Base-by-base conservation (phyloP, 2,329 filamentous ascomycete genomes). In the Alternaria metachromatica region DNA sequence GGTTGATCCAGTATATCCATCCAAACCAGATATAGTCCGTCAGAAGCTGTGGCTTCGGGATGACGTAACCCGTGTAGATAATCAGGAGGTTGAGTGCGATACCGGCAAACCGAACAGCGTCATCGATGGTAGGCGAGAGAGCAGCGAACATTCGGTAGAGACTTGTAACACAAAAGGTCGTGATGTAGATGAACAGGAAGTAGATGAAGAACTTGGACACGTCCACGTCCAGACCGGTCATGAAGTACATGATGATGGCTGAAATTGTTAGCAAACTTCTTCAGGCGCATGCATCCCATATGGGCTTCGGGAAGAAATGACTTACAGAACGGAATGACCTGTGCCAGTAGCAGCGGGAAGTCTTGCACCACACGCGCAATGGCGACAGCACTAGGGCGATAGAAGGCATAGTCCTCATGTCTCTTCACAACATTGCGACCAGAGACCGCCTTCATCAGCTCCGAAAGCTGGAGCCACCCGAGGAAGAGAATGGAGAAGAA, bases 401-500 rank as follows among this genome's bases (percentile, higher is more conserved):
- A 91, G 76, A 91, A 91, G 1, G 88, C 89, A 72, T 90, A 92
- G 33, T 89, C 86, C 53, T 87, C 86, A 71, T 92, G 89, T 43
- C 89, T 88, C 78, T 81, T 90, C 66, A 87, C 93, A 18, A 96
- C 89, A 0, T 85, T 85, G 59, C 92, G 86, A 6, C 92, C 90
- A 55, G 87, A 87, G 9, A 95, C 89, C 48, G 91, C 92, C 67
- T 90, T 90, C 86, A 92, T 93, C 58, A 94, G 84, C 77, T 96
- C 92, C 0, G 90, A 88, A 51, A 96, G 82, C 64, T 94, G 92
- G 6, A 96, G 84, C 89, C 89, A 91, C 60, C 82, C 85, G 6
- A 91, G 82, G 79, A 91, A 90, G 28, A 91, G 76, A 66, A 90
- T 88, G 2, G 87, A 88, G 80, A 91, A 90, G 83, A 91, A 91